Percentiles rank a stretch among this genome's conserved stretches.
Evolutionary conservation across 1,139 yeast genomes (phyloP).

Genomic region (Debaryomyces nepalensis): DNA sequence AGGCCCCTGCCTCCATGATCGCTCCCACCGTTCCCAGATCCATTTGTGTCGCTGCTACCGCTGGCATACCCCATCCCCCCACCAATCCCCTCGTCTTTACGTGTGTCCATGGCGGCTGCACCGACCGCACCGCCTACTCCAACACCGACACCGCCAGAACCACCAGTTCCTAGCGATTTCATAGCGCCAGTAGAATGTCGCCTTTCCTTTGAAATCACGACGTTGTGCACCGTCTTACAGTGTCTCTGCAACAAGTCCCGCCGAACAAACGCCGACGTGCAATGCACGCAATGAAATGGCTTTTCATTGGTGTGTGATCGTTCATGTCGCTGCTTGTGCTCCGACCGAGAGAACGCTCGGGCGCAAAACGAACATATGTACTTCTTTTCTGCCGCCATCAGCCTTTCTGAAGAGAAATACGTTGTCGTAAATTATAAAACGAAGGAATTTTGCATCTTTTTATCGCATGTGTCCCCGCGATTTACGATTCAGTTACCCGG

Average conservation of each 20-base stretch:
- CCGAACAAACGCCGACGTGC: slow-evolving; percentile 75
- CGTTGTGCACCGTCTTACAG: slow-evolving; percentile 73
- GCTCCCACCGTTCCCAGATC: background rate
- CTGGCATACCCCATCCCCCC: background rate
- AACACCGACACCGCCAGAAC: slow-evolving; percentile 16
- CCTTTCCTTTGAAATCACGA: slow-evolving; percentile 15
- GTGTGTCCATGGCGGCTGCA: background rate
- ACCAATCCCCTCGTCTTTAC: background rate
- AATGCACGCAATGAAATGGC: slow-evolving; percentile 75
- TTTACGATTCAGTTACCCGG: slow-evolving; percentile 1
- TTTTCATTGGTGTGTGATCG: slow-evolving; percentile 83
- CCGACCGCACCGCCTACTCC: background rate
- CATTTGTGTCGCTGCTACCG: background rate
- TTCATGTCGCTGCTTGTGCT: slow-evolving; percentile 83
- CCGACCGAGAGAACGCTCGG: slow-evolving; percentile 78
- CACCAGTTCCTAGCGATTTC: background rate
- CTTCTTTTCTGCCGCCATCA: slow-evolving; percentile 56
- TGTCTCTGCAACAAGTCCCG: slow-evolving; percentile 78
- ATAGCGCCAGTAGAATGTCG: background rate
- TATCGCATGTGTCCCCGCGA: slow-evolving; percentile 7
- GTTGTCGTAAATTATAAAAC: background rate
- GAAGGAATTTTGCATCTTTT: slow-evolving; percentile 7
- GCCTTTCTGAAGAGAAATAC: background rate
- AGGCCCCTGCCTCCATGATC: background rate
- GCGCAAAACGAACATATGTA: slow-evolving; percentile 83